Conservation (phyloP, 345 rosid species). For the Gossypium longicalyx region DNA sequence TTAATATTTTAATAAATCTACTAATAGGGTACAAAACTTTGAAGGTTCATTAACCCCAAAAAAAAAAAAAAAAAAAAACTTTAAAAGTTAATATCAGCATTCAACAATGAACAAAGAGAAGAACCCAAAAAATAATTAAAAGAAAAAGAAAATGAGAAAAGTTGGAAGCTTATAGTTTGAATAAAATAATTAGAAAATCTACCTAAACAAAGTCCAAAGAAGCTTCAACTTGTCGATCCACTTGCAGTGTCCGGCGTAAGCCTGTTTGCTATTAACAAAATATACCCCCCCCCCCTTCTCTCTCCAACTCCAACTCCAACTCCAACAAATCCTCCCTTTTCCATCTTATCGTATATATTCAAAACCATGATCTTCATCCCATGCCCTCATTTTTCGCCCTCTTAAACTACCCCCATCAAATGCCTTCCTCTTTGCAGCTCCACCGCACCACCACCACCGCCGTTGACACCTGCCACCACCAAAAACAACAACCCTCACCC, state of each 20-base stretch:
- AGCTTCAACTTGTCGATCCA: slow-evolving; percentile 67
- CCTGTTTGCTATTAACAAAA: slow-evolving; percentile 23
- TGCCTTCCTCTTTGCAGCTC: slow-evolving; percentile 65
- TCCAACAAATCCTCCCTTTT: background rate
- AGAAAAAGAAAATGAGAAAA: background rate
- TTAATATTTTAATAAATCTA: too few species aligned
- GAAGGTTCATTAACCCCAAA: too few species aligned
- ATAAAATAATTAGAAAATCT: slow-evolving; percentile 14
- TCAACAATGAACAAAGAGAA: background rate
- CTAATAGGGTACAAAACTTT: too few species aligned
- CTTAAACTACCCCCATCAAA: slow-evolving; percentile 10
- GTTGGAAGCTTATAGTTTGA: slow-evolving; percentile 26
- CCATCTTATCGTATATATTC: slow-evolving; percentile 13
- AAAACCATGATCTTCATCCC: background rate
- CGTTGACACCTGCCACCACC: slow-evolving; percentile 17
- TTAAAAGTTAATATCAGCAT: background rate
- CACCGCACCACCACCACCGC: slow-evolving; percentile 29
- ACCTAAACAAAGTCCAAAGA: slow-evolving; percentile 47
- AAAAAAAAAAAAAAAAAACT: too few species aligned
- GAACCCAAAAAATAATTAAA: background rate
- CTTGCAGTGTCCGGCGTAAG: slow-evolving; percentile 55
- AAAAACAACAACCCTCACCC: slow-evolving; percentile 16
- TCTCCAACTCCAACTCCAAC: too few species aligned
- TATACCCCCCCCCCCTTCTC: too few species aligned
- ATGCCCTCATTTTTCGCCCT: background rate